Conservation (phyloP, 495 filamentous ascomycete genomes). For the Cercophora samala region DNA sequence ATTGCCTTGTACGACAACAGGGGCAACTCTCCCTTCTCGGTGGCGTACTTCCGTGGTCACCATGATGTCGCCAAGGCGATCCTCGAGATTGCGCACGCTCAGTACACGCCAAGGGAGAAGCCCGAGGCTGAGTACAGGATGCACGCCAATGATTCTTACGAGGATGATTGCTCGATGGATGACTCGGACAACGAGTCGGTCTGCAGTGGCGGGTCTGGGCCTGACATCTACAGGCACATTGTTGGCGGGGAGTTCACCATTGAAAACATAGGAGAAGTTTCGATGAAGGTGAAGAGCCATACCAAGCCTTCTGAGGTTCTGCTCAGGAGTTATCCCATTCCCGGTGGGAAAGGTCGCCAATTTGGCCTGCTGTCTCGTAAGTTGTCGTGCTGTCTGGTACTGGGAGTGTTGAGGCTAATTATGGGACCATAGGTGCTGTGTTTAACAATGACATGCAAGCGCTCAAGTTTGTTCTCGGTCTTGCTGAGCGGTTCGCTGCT, state of each 20-base stretch:
- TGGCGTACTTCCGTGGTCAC: conserved; percentile 63
- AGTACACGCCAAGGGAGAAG: conserved; percentile 54
- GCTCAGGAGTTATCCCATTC: conserved; percentile 21
- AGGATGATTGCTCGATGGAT: conserved; percentile 29
- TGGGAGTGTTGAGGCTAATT: neutral
- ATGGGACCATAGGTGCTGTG: conserved; percentile 31
- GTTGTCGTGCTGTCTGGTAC: neutral
- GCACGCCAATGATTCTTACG: conserved; percentile 27
- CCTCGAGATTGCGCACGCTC: conserved; percentile 61
- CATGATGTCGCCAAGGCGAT: conserved; percentile 57
- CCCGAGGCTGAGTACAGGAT: conserved; percentile 49
- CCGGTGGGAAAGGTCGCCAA: neutral
- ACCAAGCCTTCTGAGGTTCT: conserved; percentile 50
- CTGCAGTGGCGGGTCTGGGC: conserved; percentile 28
- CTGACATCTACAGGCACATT: conserved; percentile 47
- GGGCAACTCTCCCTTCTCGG: conserved; percentile 53
- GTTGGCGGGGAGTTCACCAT: conserved; percentile 64
- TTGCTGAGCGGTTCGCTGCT: conserved; percentile 29
- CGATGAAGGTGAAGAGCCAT: conserved; percentile 58
- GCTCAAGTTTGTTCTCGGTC: conserved; percentile 40
- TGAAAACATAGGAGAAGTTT: conserved; percentile 64
- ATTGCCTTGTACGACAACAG: conserved; percentile 54
- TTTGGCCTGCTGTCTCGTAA: neutral
- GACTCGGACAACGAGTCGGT: conserved; percentile 28
- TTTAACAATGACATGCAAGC: conserved; percentile 30